Conservation (phyloP, 2,329 filamentous ascomycete genomes). For the Aspergillus melleus region DNA sequence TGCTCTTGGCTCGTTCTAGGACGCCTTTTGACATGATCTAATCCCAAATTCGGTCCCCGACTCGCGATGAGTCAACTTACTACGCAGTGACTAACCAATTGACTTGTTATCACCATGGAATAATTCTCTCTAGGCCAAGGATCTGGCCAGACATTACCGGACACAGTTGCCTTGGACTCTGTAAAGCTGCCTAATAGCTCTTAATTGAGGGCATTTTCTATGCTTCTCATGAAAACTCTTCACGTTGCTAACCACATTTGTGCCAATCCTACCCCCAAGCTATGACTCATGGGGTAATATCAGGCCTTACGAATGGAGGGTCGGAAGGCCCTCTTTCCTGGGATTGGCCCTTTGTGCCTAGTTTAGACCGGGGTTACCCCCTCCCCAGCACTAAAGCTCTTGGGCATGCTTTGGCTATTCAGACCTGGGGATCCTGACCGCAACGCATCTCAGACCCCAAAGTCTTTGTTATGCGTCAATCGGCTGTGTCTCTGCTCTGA, state of each 20-base stretch:
- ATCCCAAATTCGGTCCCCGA: neutral
- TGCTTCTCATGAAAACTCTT: neutral
- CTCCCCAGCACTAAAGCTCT: neutral
- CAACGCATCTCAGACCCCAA: neutral
- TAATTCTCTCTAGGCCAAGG: neutral
- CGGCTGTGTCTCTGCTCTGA: neutral
- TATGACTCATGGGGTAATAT: neutral
- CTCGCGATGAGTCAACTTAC: neutral
- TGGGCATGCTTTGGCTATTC: neutral
- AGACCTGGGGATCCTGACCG: neutral
- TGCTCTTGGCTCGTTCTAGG: neutral
- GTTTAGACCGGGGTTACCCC: neutral
- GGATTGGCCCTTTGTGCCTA: neutral
- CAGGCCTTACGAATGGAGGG: neutral
- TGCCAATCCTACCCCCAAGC: neutral
- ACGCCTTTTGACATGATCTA: neutral
- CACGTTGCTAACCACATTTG: neutral
- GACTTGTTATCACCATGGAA: neutral
- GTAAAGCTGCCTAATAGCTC: neutral
- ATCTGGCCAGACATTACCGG: neutral
- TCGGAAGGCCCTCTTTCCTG: neutral
- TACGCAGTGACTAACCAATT: neutral
- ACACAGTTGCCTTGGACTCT: neutral
- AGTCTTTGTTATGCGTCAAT: neutral
- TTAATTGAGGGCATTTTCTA: neutral